Evolutionary conservation across 192 early-diverging fungal species (phyloP), one percentile per base, ranked within the genome.

Genomic region (Gamsiella multidivaricata): DNA sequence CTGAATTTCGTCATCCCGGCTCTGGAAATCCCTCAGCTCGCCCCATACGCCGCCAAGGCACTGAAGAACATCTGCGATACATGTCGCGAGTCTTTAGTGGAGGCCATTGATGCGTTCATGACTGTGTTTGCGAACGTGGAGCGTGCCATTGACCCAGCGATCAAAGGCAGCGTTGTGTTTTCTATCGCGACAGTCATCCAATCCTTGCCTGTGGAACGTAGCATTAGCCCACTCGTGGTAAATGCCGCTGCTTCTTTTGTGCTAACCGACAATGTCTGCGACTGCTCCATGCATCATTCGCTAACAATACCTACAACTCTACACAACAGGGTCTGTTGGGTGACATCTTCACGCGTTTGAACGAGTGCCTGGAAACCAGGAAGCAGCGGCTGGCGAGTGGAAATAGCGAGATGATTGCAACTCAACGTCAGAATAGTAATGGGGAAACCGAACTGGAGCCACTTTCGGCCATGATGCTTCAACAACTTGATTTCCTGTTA

Each of bases 61-160:
- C 88, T 93, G 15, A 85, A 89, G 17, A 83, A 84, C 32, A 87
- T 93, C 41, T 93, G 91, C 65, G 90, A 93, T 52, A 85, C 83
- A 47, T 93, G 91, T 63, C 86, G 90, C 37, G 82, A 85, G 25
- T 83, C 85, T n/a, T 70, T 93, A 3, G 76, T 89, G 1, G 85
- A 81, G 1, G 88, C 82, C 0, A 80, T 90, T 11, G 87, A 85
- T 41, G 83, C 78, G 34, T 82, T 93, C 52, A 84, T 91, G 61
- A 72, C 81, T 7, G 80, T 90, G 6, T 90, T 89, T 70, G 59
- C 83, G 39, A 86, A 86, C 32, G 88, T 89, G 22, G 66, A 80
- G 37, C 46, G 59, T n/a, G 69, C 80, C 15, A 71, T 81, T 23
- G 65, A 76, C 20, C 65, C 74, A 12, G 56, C 74, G 12, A 78